Percentiles rank a stretch among this genome's conserved stretches.
phyloP scores from a whole-genome alignment of 257 asterid genomes.

The Nicotiana tomentosiformis region DNA sequence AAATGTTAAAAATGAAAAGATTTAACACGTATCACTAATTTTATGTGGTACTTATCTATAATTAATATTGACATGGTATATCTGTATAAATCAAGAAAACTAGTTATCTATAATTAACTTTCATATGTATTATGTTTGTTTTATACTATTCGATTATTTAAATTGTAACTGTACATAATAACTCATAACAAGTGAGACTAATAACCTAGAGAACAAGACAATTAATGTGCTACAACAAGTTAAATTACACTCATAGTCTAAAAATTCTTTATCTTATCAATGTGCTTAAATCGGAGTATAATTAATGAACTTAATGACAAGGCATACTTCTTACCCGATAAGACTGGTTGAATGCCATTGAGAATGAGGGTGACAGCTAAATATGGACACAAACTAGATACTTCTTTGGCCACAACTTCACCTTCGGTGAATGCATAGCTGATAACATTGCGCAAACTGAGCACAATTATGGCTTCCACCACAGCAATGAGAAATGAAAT shows the following conservation, averaged over 20 bases:
- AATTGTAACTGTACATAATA: too few species aligned
- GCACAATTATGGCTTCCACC: constrained; percentile 6
- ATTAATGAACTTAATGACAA: neutral
- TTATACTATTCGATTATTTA: too few species aligned
- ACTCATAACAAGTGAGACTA: neutral
- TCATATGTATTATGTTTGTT: too few species aligned
- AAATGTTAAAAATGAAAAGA: too few species aligned
- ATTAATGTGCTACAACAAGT: neutral
- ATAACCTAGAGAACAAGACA: neutral
- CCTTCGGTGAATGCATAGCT: constrained; percentile 31
- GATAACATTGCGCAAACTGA: constrained; percentile 14
- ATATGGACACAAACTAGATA: constrained; percentile 24
- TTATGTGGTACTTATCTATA: neutral
- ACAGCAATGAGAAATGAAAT: constrained; percentile 19
- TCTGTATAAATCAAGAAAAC: too few species aligned
- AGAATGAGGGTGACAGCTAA: constrained; percentile 26
- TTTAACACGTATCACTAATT: too few species aligned
- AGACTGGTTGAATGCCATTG: constrained; percentile 36
- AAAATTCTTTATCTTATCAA: neutral
- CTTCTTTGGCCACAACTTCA: constrained; percentile 19
- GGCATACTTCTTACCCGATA: constrained; percentile 18
- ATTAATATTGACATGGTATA: neutral
- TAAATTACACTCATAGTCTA: neutral
- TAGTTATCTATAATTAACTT: too few species aligned
- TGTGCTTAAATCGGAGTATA: neutral